Evolutionary conservation across 2,329 filamentous ascomycete species (phyloP).

Genomic region (Mollisiaceae sp.): DNA sequence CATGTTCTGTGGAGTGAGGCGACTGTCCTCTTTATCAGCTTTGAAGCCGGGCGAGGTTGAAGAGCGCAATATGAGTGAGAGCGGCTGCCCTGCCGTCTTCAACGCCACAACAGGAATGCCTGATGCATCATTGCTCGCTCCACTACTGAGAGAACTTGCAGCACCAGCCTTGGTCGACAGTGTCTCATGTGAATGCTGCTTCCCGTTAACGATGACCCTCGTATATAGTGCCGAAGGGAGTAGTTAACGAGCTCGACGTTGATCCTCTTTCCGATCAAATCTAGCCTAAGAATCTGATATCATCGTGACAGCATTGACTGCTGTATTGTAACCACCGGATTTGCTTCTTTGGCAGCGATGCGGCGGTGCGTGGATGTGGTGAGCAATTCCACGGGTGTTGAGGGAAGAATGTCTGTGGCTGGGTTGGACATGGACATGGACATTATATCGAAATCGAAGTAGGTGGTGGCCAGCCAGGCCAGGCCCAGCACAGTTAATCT

Average conservation of each 20-base stretch:
- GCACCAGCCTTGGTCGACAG: slow-evolving; percentile 7
- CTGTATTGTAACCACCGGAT: slow-evolving; percentile 16
- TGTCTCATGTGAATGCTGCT: slow-evolving; percentile 31
- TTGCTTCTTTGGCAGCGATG: slow-evolving; percentile 16
- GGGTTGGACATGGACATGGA: slow-evolving; percentile 2
- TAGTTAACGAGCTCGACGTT: slow-evolving; percentile 20
- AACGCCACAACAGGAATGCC: neutral
- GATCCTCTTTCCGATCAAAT: slow-evolving; percentile 30
- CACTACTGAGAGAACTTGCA: neutral
- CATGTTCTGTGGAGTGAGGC: slow-evolving; percentile 1
- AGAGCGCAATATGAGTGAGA: slow-evolving; percentile 6
- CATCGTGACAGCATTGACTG: slow-evolving; percentile 11
- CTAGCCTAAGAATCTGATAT: slow-evolving; percentile 17
- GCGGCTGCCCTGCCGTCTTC: neutral
- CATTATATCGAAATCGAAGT: slow-evolving; percentile 7
- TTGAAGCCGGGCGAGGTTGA: slow-evolving; percentile 8
- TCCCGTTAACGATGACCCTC: slow-evolving; percentile 36
- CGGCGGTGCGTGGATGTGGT: neutral
- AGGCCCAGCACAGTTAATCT: slow-evolving; percentile 20
- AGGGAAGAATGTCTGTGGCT: slow-evolving; percentile 11
- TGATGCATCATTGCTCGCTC: neutral
- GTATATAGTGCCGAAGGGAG: slow-evolving; percentile 12
- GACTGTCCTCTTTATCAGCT: neutral
- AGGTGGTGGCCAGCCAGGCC: neutral
- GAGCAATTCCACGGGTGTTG: neutral